These are phyloP conservation scores for Hymenoscyphus infarciens DNA, from an alignment of 2,329 filamentous ascomycete species.

Conservation along the genomic window DNA sequence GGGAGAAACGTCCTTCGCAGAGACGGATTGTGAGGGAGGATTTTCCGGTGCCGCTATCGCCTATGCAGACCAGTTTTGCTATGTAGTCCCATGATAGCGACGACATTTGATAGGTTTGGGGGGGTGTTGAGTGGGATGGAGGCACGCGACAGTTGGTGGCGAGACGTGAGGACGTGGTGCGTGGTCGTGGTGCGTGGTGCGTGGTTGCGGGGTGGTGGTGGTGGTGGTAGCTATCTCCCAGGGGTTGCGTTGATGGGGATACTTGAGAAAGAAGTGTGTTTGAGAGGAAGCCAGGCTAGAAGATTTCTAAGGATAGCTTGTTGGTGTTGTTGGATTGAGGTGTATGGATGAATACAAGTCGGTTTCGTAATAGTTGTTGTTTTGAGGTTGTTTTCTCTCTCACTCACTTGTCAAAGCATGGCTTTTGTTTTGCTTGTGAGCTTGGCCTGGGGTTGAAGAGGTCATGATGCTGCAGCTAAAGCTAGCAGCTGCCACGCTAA, in stretches of 20 bases:
- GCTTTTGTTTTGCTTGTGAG: slow-evolving; percentile 1
- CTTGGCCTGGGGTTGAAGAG: background rate
- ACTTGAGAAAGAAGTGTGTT: background rate
- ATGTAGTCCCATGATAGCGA: slow-evolving; percentile 92
- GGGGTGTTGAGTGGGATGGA: slow-evolving; percentile 6
- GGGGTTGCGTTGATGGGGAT: background rate
- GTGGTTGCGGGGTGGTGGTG: slow-evolving; percentile 1
- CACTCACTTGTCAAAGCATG: background rate
- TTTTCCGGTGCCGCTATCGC: slow-evolving; percentile 95
- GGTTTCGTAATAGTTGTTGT: background rate
- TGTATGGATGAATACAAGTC: background rate
- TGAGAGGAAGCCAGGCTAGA: background rate
- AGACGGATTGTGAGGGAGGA: slow-evolving; percentile 90
- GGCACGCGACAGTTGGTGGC: slow-evolving; percentile 9
- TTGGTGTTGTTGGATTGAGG: background rate
- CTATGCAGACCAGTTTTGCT: slow-evolving; percentile 96
- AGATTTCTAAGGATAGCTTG: background rate
- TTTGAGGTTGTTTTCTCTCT: background rate
- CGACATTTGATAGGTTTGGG: slow-evolving; percentile 43
- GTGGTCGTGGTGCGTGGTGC: background rate
- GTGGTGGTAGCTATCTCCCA: background rate
- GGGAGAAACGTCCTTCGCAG: slow-evolving; percentile 92
- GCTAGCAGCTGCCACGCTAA: slow-evolving; percentile 3
- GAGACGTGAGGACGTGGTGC: background rate
- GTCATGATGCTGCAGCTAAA: too few relatives aligned